phyloP scores from a whole-genome alignment of 208 protist genomes.

The Trypanosoma cruzi region DNA sequence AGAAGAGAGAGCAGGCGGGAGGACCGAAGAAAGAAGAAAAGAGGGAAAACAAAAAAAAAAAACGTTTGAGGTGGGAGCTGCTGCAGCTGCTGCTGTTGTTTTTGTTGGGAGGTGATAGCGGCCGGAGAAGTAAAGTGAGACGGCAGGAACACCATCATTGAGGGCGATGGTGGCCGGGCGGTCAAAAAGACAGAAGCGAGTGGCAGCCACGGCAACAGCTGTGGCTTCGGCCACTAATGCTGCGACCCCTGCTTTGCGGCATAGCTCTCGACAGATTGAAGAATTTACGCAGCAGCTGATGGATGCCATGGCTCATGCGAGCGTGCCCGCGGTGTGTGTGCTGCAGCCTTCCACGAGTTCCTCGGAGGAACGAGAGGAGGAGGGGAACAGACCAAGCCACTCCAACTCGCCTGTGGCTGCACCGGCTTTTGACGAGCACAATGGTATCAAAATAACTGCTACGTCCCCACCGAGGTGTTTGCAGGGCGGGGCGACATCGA shows the following conservation, averaged over 20 bases:
- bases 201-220: constrained; percentile 2
- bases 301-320: constrained; percentile 7
- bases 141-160: not conserved
- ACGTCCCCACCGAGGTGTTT: too few species aligned
- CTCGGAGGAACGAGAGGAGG: constrained; percentile 12
- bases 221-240: not conserved
- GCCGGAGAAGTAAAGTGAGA: not conserved
- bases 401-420: too few species aligned
- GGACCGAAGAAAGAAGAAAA: constrained; percentile 5
- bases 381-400: too few species aligned
- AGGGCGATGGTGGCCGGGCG: not conserved
- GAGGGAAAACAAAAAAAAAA: not conserved
- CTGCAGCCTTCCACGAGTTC: constrained; percentile 21
- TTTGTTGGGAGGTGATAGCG: too few species aligned
- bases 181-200: not conserved
- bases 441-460: too few species aligned
- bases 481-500: too few species aligned
- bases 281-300: constrained; percentile 25
- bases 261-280: not conserved
- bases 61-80: too few species aligned
- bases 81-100: too few species aligned
- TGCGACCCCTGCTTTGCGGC: not conserved
- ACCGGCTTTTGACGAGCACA: too few species aligned
- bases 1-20: not conserved
- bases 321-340: not conserved